phyloP scores from a whole-genome alignment of 2,329 filamentous ascomycete genomes.

The Claviceps maximensis region DNA sequence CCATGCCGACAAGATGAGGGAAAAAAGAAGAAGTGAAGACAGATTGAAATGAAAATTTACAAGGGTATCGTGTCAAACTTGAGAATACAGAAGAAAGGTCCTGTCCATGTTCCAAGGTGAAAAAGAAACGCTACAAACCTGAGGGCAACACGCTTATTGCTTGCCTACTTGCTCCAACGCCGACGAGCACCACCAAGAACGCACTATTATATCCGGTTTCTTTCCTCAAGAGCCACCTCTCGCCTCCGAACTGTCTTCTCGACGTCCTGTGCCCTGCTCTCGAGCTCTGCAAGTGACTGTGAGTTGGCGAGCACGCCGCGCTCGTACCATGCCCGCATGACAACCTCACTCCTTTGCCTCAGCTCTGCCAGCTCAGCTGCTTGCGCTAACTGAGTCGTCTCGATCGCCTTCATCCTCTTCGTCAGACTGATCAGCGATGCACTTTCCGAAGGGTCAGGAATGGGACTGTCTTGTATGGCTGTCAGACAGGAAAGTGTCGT shows the following conservation, averaged over 20 bases:
- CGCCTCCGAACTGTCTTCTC: conserved; percentile 53
- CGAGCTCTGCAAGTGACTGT: conserved; percentile 56
- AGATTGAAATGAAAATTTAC: no score
- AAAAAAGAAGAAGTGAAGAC: no score
- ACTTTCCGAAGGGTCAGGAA: conserved; percentile 42
- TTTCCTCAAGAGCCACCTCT: conserved; percentile 45
- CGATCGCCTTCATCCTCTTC: conserved; percentile 48
- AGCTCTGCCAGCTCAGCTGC: conserved; percentile 48
- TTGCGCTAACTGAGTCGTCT: conserved; percentile 49
- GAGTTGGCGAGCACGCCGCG: conserved; percentile 54
- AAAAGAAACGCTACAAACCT: neutral
- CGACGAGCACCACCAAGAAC: neutral
- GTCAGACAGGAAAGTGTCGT: conserved; percentile 44
- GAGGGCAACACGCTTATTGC: neutral
- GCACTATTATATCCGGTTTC: conserved; percentile 20
- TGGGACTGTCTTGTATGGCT: conserved; percentile 39
- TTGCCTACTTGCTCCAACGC: neutral
- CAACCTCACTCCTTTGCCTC: conserved; percentile 46
- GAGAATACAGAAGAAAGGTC: no score
- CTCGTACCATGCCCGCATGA: conserved; percentile 62
- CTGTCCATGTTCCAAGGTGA: no score
- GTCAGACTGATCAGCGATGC: conserved; percentile 43
- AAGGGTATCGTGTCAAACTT: no score
- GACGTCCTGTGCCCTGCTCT: conserved; percentile 50
- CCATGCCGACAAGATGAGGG: no score